Conservation (phyloP, 1,139 yeast genomes). For the Suhomyces chickasaworum region DNA sequence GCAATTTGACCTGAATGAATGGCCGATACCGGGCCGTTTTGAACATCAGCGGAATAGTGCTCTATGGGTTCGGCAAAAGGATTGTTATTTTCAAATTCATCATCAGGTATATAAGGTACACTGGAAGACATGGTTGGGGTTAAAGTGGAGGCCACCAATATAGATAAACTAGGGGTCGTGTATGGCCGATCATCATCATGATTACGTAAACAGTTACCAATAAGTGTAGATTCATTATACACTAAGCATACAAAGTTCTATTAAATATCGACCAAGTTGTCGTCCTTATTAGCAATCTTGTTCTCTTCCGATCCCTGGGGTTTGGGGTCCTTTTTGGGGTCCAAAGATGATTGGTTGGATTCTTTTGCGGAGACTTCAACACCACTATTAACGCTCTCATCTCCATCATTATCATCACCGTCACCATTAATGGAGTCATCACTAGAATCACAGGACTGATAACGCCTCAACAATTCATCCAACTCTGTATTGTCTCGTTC, state of each 20-base stretch:
- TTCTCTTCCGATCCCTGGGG: not conserved
- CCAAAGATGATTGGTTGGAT: not conserved
- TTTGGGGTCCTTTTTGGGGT: not conserved
- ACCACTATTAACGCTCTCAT: not conserved
- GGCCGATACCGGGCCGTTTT: not conserved
- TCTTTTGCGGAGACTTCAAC: not conserved
- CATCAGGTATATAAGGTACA: conserved; percentile 63
- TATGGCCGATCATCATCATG: not conserved
- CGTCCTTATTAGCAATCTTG: not conserved
- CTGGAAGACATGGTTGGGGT: conserved; percentile 48
- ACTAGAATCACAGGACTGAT: conserved; percentile 3
- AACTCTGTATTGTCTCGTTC: conserved; percentile 21
- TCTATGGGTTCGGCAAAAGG: conserved; percentile 52
- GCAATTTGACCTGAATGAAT: not conserved
- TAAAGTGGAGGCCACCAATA: not conserved
- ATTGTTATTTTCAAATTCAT: conserved; percentile 62
- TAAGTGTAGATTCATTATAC: not conserved
- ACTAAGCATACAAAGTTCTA: not conserved
- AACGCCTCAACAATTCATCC: conserved; percentile 6
- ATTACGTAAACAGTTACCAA: not conserved
- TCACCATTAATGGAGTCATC: not conserved
- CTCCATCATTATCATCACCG: too few relatives aligned
- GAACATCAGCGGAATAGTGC: not conserved
- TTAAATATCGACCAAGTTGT: not conserved
- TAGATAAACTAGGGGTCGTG: not conserved